Evolutionary conservation across 2,329 filamentous ascomycete species (phyloP), one percentile per base, ranked within the genome.

Genomic region (Penicillium sp.): DNA sequence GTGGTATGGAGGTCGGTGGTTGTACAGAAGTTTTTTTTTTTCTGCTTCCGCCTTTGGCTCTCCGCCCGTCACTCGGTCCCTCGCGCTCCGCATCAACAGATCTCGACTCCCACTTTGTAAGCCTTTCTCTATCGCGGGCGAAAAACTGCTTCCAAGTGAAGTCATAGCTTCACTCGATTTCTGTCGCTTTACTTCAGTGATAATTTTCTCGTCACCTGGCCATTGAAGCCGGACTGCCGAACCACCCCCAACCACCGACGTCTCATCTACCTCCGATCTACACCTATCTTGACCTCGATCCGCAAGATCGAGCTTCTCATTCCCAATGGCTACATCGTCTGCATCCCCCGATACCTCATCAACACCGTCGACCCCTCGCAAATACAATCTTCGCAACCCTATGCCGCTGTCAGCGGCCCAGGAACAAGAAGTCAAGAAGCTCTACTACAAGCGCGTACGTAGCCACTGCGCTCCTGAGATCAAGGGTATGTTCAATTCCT

Each of bases 331-430:
- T 47, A 61, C 64, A 46, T 52, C 59, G 45, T 58, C 61, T 34
- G 50, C 59, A 44, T 60, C 66, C 16, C 36, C 64, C 23, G 60
- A 64, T 51, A 45, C 61, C 7, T 56, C 64, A 43, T 55, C 62
- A 54, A 52, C 58, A 38, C 44, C 51, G 31, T 29, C 51, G 31
- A 42, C 56, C 36, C 49, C 60, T 18, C 56, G 51, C 51, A 62
- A 65, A 62, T 76, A 67, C 65, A 70, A 76, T 57, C 69, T 77
- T 45, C 82, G 84, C 62, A 94, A 93, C 67, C 92, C 92, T 15
- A 77, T 95, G 41, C 92, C 92, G 26, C 80, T 96, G 52, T 92
- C 89, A 24, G 84, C 90, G 10, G 81, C 85, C 21, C 90, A 95
- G 72, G 90, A 95, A 79, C 79, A 84, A 4, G 88, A 94, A 74